Evolutionary conservation across 164 flowering plant species (phyloP), one percentile per base, ranked within the genome.

Genomic region (Paratinospora sagittata): DNA sequence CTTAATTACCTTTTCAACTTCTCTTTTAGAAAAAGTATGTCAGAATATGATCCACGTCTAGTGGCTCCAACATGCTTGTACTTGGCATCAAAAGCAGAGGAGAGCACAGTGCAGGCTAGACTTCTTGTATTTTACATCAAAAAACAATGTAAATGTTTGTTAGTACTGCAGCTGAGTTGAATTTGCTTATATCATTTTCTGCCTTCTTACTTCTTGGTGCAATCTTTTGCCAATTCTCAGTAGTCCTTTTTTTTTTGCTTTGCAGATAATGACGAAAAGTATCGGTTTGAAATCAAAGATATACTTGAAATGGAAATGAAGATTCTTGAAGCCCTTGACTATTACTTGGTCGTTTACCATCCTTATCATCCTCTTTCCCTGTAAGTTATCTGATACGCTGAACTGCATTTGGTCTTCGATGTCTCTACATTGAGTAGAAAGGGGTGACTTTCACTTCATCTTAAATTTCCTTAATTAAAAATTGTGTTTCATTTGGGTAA

Each of bases 281-380:
- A 89, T 68, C 82, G 81, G 45, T 91, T 58, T 79, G 99, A 96
- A 66, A 86, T 91, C 75, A 96, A 90, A 73, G 97, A 93, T 73
- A 93, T 93, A 71, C 90, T 96, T 57, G 98, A 93, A 78, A 96
- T 93, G 98, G 99, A 96, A 84, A 96, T 96, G 99, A 96, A 91
- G 84, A 82, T 92, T 69, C 82, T 96, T 72, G 99, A 96, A 83
- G 99, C 96, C 47, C 90, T 95, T 19, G 81, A 95, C 82, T 92
- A 95, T 79, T 91, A 88, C 81, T 81, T 95, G 73, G 96, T 95
- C 74, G 89, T 95, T 72, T 95, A 83, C 74, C 99, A 95, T 79
- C 98, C 98, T 57, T 92, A 96, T 66, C 96, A 92, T 23, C 78
- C 98, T 70, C 75, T 96, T 73, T 65, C 94, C 62, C 91, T 84